These are phyloP conservation scores for Venturia pyrina DNA, from an alignment of 2,329 filamentous ascomycete genomes.

Conservation along the genomic window DNA sequence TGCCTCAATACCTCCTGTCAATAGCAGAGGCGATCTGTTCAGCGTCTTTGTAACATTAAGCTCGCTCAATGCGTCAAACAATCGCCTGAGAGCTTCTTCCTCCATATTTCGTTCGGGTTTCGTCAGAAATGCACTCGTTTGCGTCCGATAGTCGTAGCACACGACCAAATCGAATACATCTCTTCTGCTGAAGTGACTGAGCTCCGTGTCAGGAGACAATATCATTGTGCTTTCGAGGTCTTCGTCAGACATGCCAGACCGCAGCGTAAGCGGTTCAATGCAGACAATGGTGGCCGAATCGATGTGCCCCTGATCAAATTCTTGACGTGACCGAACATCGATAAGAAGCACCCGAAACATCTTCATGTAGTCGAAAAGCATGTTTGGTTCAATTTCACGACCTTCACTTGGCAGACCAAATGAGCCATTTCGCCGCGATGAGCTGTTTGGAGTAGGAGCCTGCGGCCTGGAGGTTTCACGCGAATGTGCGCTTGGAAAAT, in stretches of 20 bases:
- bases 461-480: conserved; percentile 12
- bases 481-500: conserved; percentile 26
- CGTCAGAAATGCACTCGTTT: conserved; percentile 47
- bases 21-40: conserved; percentile 61
- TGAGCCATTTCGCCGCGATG: conserved; percentile 23
- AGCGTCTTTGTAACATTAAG: conserved; percentile 74
- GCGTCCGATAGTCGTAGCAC: conserved; percentile 70
- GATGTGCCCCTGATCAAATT: conserved; percentile 84
- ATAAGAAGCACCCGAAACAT: conserved; percentile 66
- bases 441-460: conserved; percentile 12
- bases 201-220: conserved; percentile 64
- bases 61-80: conserved; percentile 71
- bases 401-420: conserved; percentile 45
- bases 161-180: conserved; percentile 79
- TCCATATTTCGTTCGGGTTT: conserved; percentile 29
- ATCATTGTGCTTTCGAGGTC: conserved; percentile 59
- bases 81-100: conserved; percentile 50
- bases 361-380: conserved; percentile 61
- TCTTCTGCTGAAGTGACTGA: conserved; percentile 59
- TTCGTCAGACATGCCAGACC: conserved; percentile 56
- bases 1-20: conserved; percentile 73
- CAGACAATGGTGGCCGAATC: conserved; percentile 77
- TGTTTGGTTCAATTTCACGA: conserved; percentile 53
- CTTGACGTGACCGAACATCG: conserved; percentile 69
- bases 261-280: conserved; percentile 70